Base-by-base conservation (phyloP, 306 rosid genomes). In the Echinosophora koreensis region DNA sequence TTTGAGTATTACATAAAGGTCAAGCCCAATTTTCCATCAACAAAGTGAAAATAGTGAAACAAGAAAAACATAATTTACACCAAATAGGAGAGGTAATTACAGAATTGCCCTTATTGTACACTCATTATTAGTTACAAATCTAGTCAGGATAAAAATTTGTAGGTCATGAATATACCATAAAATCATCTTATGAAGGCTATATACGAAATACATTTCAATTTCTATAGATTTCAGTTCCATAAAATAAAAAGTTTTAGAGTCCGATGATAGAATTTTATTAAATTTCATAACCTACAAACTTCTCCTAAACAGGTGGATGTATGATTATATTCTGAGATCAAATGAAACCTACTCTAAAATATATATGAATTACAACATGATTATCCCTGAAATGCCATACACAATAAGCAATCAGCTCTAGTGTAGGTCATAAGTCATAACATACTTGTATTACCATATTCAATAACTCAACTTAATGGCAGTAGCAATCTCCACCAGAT, bases 1-100 rank as follows among this genome's bases (percentile, higher is more conserved):
- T 41, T 65, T 56, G 64, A 44, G 63, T 64, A 60, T 59, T 70
- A 54, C 51, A 73, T 57, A 51, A 73, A 59, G 52, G 49, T 49
- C 38, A 39, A 80, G 67, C 77, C 32, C 58, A 34, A 59, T 30
- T 73, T 78, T 55, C 72, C 68, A 78, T 66, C 37, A 61, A 32
- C 15, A 59, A 38, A 57, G 17, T 32, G 18, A 69, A 84, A 50
- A 32, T 17, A 57, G 46, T 32, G 46, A 49, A 79, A 54, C 61
- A 38, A 42, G 56, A 80, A 61, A 61, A 35, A 12, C 63, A 56
- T 28, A 42, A 15, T 39, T 66, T 69, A 59, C 65, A 39, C 30
- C 60, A 56, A 64, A 56, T 13, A 38, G 34, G 54, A 51, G 72
- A 9, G 7, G 57, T 68, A 70, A 22, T 65, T 13, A 63, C 66